Base-by-base conservation (phyloP, 202 grass and related monocot genomes). In the Eragrostis tef region DNA sequence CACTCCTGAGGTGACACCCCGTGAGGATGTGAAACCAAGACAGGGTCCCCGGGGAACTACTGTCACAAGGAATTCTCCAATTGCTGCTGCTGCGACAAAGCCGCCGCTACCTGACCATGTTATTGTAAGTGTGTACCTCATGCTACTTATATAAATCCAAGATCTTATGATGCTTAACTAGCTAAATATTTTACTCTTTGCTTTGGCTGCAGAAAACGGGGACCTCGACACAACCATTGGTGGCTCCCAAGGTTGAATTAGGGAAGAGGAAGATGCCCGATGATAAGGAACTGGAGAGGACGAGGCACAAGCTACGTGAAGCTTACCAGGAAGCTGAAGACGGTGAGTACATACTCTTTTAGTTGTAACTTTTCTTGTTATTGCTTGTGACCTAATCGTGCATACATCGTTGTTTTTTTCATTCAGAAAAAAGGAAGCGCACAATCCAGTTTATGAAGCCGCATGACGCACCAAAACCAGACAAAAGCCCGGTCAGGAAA, bases 301-400 rank as follows among this genome's bases (percentile, higher is more conserved):
- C 85, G 0, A 94, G 91, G 65, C 83, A 71, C 39, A 91, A 68
- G 63, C 85, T 92, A 52, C 87, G 81, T 24, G 85, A 86, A 86
- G 84, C 87, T 36, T 92, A 94, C 56, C 84, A 94, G 64, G 81
- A 91, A 89, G 84, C 87, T 9, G 78, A 91, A 86, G 90, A 88
- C 10, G 82, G 87, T 94, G 34, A 67, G 22, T 31, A 9, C 15
- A 11, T n/a, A 24, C 34, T 85, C 56, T 79, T 56, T 56, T 22
- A 22, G 7, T 44, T 79, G 46, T 26, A 31, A 19, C 41, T 31
- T 1, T 8, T 27, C 19, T 15, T 87, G 7, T 68, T 86, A 36
- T 31, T 52, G 39, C 49, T 45, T 67, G 27, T 27, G 11, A 24
- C 29, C 6, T 63, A 63, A 50, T 24, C 6, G 11, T 3, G 11